Conservation (phyloP, 495 filamentous ascomycete species). For the Lophium mytilinum region DNA sequence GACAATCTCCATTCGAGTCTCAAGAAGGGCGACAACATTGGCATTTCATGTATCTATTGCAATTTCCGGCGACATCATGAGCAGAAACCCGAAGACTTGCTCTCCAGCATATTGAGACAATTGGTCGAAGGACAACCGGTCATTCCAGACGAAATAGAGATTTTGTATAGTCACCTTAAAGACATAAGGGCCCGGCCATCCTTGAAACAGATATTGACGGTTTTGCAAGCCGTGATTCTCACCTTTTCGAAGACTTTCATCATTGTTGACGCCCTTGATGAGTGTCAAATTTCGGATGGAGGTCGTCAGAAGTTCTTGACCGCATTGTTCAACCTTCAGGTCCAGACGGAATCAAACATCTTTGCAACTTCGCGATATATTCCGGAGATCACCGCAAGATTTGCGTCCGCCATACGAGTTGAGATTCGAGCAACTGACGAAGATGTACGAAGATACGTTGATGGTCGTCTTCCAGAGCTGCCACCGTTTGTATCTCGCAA, state of each 20-base stretch:
- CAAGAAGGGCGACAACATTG: background rate
- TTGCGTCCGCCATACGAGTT: constrained; percentile 20
- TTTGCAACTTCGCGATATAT: constrained; percentile 38
- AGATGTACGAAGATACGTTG: constrained; percentile 35
- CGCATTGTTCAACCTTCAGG: constrained; percentile 28
- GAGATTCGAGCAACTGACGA: constrained; percentile 35
- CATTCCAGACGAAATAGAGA: background rate
- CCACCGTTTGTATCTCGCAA: constrained; percentile 17
- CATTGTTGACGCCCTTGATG: background rate
- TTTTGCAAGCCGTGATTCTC: background rate
- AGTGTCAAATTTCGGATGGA: background rate
- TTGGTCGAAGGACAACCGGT: background rate
- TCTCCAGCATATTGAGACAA: background rate
- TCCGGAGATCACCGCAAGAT: constrained; percentile 28
- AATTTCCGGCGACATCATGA: background rate
- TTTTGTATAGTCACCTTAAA: background rate
- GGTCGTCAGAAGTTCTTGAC: background rate
- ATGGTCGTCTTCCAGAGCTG: constrained; percentile 23
- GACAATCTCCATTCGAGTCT: background rate
- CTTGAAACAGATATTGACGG: background rate
- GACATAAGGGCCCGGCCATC: background rate
- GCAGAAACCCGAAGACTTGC: background rate
- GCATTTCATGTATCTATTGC: background rate
- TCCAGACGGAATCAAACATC: constrained; percentile 19
- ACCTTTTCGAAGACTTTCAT: background rate